These are phyloP conservation scores for Vigna angularis DNA, from an alignment of 306 rosid genomes.

Conservation along the genomic window DNA sequence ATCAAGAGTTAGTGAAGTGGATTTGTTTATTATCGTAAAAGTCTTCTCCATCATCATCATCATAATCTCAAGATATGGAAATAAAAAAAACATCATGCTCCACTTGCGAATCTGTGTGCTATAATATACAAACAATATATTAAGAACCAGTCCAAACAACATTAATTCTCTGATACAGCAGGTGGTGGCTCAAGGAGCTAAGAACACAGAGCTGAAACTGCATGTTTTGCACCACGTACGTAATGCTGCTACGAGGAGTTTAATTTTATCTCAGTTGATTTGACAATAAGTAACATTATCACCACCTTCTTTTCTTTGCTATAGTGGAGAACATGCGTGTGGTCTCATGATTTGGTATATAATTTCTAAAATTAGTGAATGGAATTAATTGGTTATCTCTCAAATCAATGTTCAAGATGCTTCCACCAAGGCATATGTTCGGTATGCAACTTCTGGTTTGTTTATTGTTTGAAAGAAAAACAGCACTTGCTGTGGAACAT, in stretches of 20 bases:
- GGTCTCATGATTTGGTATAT: conserved; percentile 22
- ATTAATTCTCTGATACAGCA: no score
- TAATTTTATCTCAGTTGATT: conserved; percentile 35
- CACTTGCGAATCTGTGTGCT: background rate
- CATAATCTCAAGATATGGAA: conserved; percentile 46
- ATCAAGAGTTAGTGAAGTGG: conserved; percentile 38
- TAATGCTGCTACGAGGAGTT: background rate
- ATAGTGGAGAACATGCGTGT: conserved; percentile 48
- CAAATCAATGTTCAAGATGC: conserved; percentile 30
- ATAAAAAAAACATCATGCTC: conserved; percentile 40
- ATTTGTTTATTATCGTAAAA: conserved; percentile 44
- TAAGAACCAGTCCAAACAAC: no score
- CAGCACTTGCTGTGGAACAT: background rate
- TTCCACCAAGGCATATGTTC: conserved; percentile 11
- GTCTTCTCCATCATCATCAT: conserved; percentile 47
- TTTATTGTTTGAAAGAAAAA: background rate
- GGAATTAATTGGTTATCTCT: conserved; percentile 18
- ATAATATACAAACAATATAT: no score
- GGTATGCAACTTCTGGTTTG: background rate
- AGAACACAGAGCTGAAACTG: conserved; percentile 20
- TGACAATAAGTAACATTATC: conserved; percentile 50
- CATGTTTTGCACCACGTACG: background rate
- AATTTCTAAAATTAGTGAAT: conserved; percentile 9
- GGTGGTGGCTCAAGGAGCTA: no score
- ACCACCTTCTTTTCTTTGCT: conserved; percentile 20